A percentile compares a stretch with the other conserved stretches of the same genome.
These are phyloP conservation scores for Chlamydomonas applanata DNA, from an alignment of 139 green algal species.

Conservation along the genomic window DNA sequence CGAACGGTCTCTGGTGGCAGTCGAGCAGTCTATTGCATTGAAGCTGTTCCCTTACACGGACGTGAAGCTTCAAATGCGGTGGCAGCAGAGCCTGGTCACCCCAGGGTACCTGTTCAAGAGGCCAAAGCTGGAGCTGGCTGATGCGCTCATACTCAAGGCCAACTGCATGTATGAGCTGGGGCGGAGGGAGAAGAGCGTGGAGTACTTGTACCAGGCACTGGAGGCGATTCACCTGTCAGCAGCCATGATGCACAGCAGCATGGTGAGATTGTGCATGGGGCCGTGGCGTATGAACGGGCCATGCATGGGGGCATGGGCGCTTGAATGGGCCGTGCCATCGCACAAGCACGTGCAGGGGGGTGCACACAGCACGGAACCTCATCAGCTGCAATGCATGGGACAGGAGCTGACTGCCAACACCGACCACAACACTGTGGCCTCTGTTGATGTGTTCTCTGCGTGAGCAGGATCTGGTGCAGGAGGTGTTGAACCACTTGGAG, in stretches of 20 bases:
- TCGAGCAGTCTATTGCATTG: constrained; percentile 26
- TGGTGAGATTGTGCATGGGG: background rate
- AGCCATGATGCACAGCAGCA: constrained; percentile 26
- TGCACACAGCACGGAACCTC: too few species aligned
- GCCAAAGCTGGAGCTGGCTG: constrained; percentile 32
- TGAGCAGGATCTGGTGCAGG: constrained; percentile 14
- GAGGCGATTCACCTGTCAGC: constrained; percentile 28
- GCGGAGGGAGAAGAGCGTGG: constrained; percentile 1
- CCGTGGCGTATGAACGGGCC: background rate
- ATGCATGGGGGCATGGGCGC: background rate
- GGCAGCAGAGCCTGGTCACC: constrained; percentile 7
- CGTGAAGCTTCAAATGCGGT: constrained; percentile 5
- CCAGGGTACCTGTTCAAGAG: constrained; percentile 13
- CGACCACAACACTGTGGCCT: too few species aligned
- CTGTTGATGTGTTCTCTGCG: too few species aligned
- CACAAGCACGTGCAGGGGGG: background rate
- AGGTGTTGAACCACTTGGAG: constrained; percentile 12
- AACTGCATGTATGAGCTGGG: constrained; percentile 35
- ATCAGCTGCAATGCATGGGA: too few species aligned
- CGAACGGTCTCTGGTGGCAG: constrained; percentile 22
- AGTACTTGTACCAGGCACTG: constrained; percentile 20
- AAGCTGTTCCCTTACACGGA: constrained; percentile 28
- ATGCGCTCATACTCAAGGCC: constrained; percentile 27
- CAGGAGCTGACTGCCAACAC: too few species aligned
- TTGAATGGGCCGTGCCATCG: background rate